Evolutionary conservation across 805 yeast genomes (phyloP).

Genomic region (Metschnikowia similis): DNA sequence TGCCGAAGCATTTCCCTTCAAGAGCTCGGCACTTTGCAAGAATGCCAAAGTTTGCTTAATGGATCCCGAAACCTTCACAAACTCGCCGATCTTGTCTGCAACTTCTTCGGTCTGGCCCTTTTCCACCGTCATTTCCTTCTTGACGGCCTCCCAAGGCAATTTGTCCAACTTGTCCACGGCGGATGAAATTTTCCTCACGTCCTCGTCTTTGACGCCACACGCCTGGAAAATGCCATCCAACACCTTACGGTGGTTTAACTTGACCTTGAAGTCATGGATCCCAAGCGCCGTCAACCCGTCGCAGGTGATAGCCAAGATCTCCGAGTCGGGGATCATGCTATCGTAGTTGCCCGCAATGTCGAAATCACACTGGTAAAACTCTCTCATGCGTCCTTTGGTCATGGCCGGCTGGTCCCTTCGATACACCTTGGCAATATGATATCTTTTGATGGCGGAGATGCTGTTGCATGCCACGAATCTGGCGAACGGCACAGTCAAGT

Average conservation of each 20-base stretch:
- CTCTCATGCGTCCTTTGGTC: constrained; percentile 99
- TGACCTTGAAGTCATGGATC: constrained; percentile 82
- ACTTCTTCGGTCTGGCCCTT: constrained; percentile 88
- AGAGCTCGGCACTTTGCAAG: constrained; percentile 53
- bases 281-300: constrained; percentile 85
- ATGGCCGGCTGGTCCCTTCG: constrained; percentile 99
- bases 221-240: constrained; percentile 93
- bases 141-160: constrained; percentile 91
- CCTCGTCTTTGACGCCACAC: constrained; percentile 92
- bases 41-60: constrained; percentile 54
- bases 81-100: constrained; percentile 90
- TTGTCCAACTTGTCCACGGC: constrained; percentile 97
- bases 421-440: constrained; percentile 96
- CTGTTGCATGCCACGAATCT: constrained; percentile 96
- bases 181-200: constrained; percentile 86
- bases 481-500: constrained; percentile 97
- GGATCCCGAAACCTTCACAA: constrained; percentile 78
- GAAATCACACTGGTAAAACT: constrained; percentile 97
- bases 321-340: constrained; percentile 95
- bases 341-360: constrained; percentile 95
- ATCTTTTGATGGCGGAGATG: constrained; percentile 83
- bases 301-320: constrained; percentile 71
- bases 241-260: constrained; percentile 91
- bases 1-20: constrained; percentile 68
- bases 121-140: constrained; percentile 86